Percentiles rank a stretch among this genome's conserved stretches.
Evolutionary conservation across 352 stramenopile species (phyloP).

Genomic region (Plasmopara halstedii): DNA sequence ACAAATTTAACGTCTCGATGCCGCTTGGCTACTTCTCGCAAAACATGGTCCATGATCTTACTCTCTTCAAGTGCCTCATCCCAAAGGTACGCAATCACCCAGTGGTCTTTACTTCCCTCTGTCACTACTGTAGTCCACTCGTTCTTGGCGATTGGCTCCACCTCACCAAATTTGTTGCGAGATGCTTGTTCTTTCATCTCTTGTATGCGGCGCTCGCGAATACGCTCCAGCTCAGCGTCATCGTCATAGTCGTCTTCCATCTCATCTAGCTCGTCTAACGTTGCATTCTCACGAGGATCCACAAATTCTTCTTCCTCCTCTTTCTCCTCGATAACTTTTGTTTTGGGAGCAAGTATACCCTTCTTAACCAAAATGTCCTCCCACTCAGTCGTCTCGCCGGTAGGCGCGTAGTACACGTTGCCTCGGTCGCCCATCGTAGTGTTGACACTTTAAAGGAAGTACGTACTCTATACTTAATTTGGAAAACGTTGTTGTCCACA

Average conservation of each 20-base stretch:
- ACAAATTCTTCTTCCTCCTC: constrained; percentile 59
- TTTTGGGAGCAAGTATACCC: constrained; percentile 83
- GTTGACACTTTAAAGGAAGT: too few species aligned
- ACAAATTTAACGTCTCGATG: constrained; percentile 92
- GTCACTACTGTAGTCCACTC: constrained; percentile 91
- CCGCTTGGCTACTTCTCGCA: constrained; percentile 73
- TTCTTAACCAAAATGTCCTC: constrained; percentile 87
- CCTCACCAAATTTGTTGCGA: constrained; percentile 83
- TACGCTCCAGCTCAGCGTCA: constrained; percentile 63
- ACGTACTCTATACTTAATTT: too few species aligned
- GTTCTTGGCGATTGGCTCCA: constrained; percentile 88
- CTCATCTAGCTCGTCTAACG: constrained; percentile 80
- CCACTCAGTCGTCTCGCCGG: constrained; percentile 86
- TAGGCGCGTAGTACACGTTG: constrained; percentile 80
- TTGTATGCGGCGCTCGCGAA: constrained; percentile 77
- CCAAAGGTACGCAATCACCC: constrained; percentile 89
- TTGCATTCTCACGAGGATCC: constrained; percentile 70
- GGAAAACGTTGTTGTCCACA: too few species aligned
- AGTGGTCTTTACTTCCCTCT: constrained; percentile 79
- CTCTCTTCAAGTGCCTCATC: constrained; percentile 84
- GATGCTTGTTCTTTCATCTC: constrained; percentile 81
- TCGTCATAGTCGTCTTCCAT: constrained; percentile 87
- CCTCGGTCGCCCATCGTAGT: constrained; percentile 61
- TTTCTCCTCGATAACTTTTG: constrained; percentile 75
- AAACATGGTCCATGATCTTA: constrained; percentile 86